Conservation (phyloP, 2,329 filamentous ascomycete species). For the Penicillium sp. region DNA sequence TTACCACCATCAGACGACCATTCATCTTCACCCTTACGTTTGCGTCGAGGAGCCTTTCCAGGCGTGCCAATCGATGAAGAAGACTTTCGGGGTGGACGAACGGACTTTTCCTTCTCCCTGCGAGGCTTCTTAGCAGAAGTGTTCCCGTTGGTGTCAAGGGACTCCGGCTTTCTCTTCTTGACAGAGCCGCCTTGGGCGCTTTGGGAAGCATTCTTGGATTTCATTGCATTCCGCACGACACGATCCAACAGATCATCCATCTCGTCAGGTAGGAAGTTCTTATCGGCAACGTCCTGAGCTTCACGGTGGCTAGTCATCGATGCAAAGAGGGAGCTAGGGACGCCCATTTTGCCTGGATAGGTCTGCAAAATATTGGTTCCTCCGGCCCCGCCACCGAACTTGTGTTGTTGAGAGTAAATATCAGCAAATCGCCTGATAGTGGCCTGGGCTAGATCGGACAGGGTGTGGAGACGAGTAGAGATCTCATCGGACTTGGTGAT, state of each 20-base stretch:
- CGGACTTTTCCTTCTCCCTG: slow-evolving; percentile 34
- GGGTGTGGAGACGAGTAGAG: slow-evolving; percentile 64
- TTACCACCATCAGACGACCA: slow-evolving; percentile 45
- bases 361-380: slow-evolving; percentile 65
- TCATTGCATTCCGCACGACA: slow-evolving; percentile 67
- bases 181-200: slow-evolving; percentile 21
- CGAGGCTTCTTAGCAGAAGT: slow-evolving; percentile 30
- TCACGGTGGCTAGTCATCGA: slow-evolving; percentile 71
- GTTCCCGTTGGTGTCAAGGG: slow-evolving; percentile 27
- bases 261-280: slow-evolving; percentile 75
- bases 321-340: slow-evolving; percentile 76
- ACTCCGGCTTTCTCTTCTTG: slow-evolving; percentile 46
- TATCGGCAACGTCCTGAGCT: slow-evolving; percentile 82
- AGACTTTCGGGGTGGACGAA: slow-evolving; percentile 34
- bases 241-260: slow-evolving; percentile 74
- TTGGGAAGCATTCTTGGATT: slow-evolving; percentile 49
- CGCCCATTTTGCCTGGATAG: slow-evolving; percentile 73
- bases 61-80: slow-evolving; percentile 25
- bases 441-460: slow-evolving; percentile 82
- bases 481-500: slow-evolving; percentile 56
- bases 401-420: slow-evolving; percentile 67
- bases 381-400: slow-evolving; percentile 40
- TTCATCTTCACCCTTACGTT: slow-evolving; percentile 40
- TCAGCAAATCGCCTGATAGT: slow-evolving; percentile 84
- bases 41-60: slow-evolving; percentile 37